Evolutionary conservation across 176 grass and related monocot species (phyloP), one percentile per base, ranked within the genome.

Genomic region (Musa acuminata): DNA sequence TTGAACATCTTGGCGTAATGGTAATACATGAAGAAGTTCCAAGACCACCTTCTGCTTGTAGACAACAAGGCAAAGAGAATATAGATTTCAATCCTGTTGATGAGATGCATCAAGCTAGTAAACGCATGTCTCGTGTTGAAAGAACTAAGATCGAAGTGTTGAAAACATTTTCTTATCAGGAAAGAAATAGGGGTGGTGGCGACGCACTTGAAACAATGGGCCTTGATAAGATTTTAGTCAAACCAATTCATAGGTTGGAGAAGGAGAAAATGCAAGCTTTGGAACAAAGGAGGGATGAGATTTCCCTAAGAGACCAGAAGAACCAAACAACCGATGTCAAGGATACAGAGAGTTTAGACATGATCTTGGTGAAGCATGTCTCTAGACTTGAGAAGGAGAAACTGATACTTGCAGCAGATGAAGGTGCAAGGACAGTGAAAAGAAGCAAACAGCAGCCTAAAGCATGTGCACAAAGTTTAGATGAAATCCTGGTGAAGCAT

Each of bases 351-450:
- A 62, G 73, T 69, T 49, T 72, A 68, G 77, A 89, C 52, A 96
- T 87, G 87, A 81, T 96, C 72, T 80, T 96, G 53, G 87, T 96
- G 19, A 90, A 87, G 23, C 87, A 89, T 24, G 69, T 85, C 13
- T 78, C 75, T 16, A 82, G 82, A 64, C 77, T 79, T 50, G 89
- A 96, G 77, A 92, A 70, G 74, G 87, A 86, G 35, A 92, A 87
- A 64, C 63, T 85, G 58, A 84, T 86, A 24, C 78, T 74, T 62
- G 48, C 78, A 81, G 85, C 71, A 67, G 60, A 67, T 1, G 77
- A 75, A 54, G 70, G 53, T 54, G 24, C 75, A 21, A 72, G 53
- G n/a, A 17, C 75, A 8, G 1, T 70, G 35, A 71, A 77, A 79
- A 83, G 89, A 72, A 67, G 10, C 60, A 19, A 78, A 19, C 19